Conservation (phyloP, 106 monocot species). For the Gastrodia elata region DNA sequence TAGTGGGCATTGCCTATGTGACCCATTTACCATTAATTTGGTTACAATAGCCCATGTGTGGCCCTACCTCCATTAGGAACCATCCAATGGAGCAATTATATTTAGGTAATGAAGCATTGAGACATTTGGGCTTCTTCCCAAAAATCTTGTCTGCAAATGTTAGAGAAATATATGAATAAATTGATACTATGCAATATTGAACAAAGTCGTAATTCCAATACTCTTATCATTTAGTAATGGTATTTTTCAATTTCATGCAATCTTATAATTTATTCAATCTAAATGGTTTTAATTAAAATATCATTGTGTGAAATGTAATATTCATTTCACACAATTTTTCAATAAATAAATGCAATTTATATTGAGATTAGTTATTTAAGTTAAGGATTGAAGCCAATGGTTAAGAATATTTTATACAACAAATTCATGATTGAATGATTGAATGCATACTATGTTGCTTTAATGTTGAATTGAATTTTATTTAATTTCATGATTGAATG, state of each 20-base stretch:
- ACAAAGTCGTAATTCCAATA: no score
- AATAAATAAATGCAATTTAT: neutral
- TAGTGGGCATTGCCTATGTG: slow-evolving; percentile 65
- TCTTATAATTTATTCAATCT: no score
- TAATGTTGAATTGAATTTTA: no score
- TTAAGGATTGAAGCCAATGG: neutral
- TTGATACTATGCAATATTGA: neutral
- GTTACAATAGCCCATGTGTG: slow-evolving; percentile 87
- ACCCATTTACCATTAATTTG: slow-evolving; percentile 99
- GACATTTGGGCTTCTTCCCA: slow-evolving; percentile 95
- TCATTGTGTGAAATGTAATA: neutral
- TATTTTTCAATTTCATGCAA: neutral
- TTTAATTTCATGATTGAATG: no score
- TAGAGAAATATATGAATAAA: neutral
- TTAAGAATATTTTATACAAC: no score
- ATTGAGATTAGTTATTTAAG: neutral
- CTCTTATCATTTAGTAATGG: neutral
- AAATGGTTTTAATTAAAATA: no score
- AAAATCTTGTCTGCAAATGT: slow-evolving; percentile 69
- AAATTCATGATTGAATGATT: no score
- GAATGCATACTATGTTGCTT: no score
- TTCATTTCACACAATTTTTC: neutral
- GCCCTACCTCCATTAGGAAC: slow-evolving; percentile 86
- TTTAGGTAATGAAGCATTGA: slow-evolving; percentile 95
- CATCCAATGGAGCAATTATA: slow-evolving; percentile 89